These are phyloP conservation scores for Fusarium kyushuense DNA, from an alignment of 2,329 filamentous ascomycete species.

Conservation along the genomic window DNA sequence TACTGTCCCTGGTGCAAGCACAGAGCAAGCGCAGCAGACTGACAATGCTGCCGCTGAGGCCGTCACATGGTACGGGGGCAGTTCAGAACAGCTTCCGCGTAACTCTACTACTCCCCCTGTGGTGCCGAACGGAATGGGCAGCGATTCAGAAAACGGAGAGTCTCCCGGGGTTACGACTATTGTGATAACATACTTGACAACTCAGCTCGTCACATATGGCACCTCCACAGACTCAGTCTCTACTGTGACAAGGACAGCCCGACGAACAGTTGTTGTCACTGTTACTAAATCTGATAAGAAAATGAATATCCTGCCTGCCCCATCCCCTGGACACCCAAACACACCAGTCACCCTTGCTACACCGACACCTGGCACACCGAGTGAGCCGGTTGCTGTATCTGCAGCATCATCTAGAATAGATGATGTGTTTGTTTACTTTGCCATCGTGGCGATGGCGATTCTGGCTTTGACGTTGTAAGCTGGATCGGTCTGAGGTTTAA, in stretches of 20 bases:
- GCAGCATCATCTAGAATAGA: slow-evolving; percentile 25
- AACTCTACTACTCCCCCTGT: slow-evolving; percentile 16
- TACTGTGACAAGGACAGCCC: slow-evolving; percentile 25
- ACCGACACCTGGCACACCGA: slow-evolving; percentile 32
- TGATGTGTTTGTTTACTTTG: slow-evolving; percentile 26
- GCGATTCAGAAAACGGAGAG: not conserved
- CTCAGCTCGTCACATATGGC: slow-evolving; percentile 23
- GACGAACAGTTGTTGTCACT: slow-evolving; percentile 31
- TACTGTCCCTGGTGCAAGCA: not conserved
- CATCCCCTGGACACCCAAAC: slow-evolving; percentile 5
- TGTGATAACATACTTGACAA: slow-evolving; percentile 35
- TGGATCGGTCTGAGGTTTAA: not conserved
- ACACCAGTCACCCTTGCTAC: slow-evolving; percentile 5
- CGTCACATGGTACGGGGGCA: not conserved
- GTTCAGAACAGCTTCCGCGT: not conserved
- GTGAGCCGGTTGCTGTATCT: slow-evolving; percentile 7
- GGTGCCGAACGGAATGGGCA: slow-evolving; percentile 12
- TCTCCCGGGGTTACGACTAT: slow-evolving; percentile 20
- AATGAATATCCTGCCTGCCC: slow-evolving; percentile 22
- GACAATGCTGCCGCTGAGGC: slow-evolving; percentile 6
- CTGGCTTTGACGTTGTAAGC: slow-evolving; percentile 26
- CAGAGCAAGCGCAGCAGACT: slow-evolving; percentile 2
- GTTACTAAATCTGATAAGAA: slow-evolving; percentile 4
- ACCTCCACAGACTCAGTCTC: slow-evolving; percentile 15
- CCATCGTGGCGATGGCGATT: slow-evolving; percentile 24